A percentile compares a stretch with the other conserved stretches of the same genome.
These are phyloP conservation scores for Penicillium dipodomyicola DNA, from an alignment of 495 filamentous ascomycete species.

Conservation along the genomic window DNA sequence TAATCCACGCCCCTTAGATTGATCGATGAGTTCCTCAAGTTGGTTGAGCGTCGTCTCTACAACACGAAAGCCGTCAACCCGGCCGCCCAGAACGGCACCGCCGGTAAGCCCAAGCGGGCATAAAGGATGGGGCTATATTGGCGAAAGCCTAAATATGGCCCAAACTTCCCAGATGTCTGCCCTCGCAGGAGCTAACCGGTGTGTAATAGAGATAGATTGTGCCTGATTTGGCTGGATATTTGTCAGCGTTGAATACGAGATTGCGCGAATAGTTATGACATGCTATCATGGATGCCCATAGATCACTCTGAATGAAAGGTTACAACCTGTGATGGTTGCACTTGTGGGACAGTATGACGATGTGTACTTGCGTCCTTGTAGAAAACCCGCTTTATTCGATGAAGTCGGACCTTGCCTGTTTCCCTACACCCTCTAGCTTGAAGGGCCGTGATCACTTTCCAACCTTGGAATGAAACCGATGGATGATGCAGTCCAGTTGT, in stretches of 20 bases:
- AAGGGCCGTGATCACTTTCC: not conserved
- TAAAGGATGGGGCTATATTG: slow-evolving; percentile 21
- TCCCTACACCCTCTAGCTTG: not conserved
- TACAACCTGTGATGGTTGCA: not conserved
- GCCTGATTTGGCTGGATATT: slow-evolving; percentile 9
- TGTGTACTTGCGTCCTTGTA: not conserved
- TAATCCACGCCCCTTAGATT: slow-evolving; percentile 50
- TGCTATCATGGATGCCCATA: slow-evolving; percentile 18
- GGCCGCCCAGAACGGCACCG: slow-evolving; percentile 32
- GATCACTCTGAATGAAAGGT: slow-evolving; percentile 17
- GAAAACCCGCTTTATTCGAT: not conserved
- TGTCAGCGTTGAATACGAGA: not conserved
- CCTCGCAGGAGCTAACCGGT: not conserved
- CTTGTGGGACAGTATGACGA: not conserved
- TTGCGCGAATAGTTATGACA: slow-evolving; percentile 11
- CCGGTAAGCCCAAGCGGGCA: slow-evolving; percentile 42
- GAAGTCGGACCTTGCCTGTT: not conserved
- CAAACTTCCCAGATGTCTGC: not conserved
- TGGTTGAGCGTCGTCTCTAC: slow-evolving; percentile 66
- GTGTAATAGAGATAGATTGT: slow-evolving; percentile 28
- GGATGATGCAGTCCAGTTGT: not conserved
- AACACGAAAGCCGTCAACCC: slow-evolving; percentile 22
- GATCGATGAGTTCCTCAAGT: slow-evolving; percentile 88
- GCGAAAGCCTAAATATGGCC: not conserved
- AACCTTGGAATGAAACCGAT: not conserved